Conservation (phyloP, 371 early-diverging fungal species). For the Rhizopus stolonifer region DNA sequence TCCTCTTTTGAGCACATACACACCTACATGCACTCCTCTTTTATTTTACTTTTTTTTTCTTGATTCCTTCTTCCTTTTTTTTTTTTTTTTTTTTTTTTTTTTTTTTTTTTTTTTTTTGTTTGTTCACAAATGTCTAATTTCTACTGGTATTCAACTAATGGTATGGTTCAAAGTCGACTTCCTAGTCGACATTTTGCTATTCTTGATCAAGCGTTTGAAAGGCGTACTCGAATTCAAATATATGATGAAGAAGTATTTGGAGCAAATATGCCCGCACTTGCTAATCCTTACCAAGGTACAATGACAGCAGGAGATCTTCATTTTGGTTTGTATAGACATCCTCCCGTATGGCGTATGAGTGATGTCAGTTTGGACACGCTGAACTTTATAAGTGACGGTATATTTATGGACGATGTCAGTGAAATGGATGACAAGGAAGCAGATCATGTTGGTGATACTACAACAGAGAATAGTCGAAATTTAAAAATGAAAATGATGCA, state of each 20-base stretch:
- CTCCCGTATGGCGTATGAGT: conserved; percentile 32
- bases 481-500: neutral
- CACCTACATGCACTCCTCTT: no score
- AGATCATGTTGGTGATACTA: neutral
- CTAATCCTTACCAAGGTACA: conserved; percentile 32
- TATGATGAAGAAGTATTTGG: conserved; percentile 43
- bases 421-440: conserved; percentile 4
- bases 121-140: conserved; percentile 11
- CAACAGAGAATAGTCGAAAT: neutral
- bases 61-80: neutral
- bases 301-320: conserved; percentile 35
- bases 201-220: conserved; percentile 33
- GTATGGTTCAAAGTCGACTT: conserved; percentile 23
- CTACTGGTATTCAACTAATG: conserved; percentile 40
- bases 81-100: conserved; percentile 4
- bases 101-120: neutral
- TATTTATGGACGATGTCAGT: neutral
- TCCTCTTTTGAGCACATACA: no score
- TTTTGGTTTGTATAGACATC: conserved; percentile 34
- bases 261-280: conserved; percentile 34
- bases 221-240: conserved; percentile 29
- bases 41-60: neutral
- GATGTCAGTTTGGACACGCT: conserved; percentile 28
- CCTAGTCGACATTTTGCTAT: conserved; percentile 23
- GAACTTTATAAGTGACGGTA: conserved; percentile 20